These are phyloP conservation scores for Achaetomiella virescens DNA, from an alignment of 495 filamentous ascomycete genomes.

Conservation along the genomic window DNA sequence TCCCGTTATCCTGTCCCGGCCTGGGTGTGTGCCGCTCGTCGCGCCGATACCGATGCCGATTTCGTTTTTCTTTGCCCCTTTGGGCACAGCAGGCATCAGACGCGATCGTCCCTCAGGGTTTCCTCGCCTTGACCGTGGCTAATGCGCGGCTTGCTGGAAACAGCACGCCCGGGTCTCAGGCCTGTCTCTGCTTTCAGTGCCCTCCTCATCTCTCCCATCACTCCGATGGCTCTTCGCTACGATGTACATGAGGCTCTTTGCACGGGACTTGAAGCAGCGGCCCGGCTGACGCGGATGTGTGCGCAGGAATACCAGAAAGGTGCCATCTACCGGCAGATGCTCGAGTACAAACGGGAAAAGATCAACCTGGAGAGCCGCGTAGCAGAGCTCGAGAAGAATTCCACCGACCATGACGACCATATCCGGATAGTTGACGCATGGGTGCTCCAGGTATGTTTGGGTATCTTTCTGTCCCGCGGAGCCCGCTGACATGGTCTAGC, in stretches of 20 bases:
- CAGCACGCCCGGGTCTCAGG: constrained; percentile 33
- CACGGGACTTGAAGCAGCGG: constrained; percentile 19
- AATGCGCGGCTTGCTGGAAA: constrained; percentile 45
- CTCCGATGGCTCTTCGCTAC: constrained; percentile 23
- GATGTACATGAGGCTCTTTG: constrained; percentile 24
- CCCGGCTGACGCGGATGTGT: constrained; percentile 27
- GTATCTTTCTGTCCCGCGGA: constrained; percentile 10
- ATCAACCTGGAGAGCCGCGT: constrained; percentile 66
- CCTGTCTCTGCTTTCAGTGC: constrained; percentile 21
- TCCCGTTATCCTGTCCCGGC: constrained; percentile 10
- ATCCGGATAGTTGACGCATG: constrained; percentile 82
- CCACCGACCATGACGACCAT: constrained; percentile 82
- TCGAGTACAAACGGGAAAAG: constrained; percentile 90
- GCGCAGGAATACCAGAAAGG: constrained; percentile 89
- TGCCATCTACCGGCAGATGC: constrained; percentile 95
- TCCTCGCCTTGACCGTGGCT: constrained; percentile 38
- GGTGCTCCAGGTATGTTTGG: constrained; percentile 74
- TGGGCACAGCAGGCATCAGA: constrained; percentile 16
- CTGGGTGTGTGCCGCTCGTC: constrained; percentile 4
- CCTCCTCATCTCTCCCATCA: constrained; percentile 16
- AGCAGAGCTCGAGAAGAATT: constrained; percentile 66
- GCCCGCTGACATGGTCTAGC: constrained; percentile 45
- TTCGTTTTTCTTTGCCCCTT: background rate
- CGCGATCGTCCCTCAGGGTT: constrained; percentile 24
- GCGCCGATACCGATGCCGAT: constrained; percentile 9